phyloP scores from a whole-genome alignment of 2,329 filamentous ascomycete genomes.

The Pseudogymnoascus sp. region DNA sequence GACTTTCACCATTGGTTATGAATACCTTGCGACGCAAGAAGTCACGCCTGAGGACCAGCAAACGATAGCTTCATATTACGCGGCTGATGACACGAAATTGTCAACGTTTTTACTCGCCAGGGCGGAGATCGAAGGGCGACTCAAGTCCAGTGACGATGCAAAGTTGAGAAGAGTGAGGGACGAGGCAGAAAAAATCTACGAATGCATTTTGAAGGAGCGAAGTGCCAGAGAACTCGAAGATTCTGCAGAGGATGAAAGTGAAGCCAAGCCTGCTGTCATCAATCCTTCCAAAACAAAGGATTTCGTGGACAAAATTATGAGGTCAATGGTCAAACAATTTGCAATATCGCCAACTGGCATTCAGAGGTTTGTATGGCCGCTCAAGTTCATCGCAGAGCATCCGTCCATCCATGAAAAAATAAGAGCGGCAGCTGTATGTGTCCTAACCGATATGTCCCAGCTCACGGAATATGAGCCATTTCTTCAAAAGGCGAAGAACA shows the following conservation, averaged over 20 bases:
- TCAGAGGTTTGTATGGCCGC: not conserved
- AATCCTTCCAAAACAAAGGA: not conserved
- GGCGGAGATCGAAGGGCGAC: not conserved
- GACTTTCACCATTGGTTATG: not conserved
- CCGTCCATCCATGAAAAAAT: not conserved
- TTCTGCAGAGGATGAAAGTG: not conserved
- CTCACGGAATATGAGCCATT: not conserved
- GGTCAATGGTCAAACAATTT: not conserved
- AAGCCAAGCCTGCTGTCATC: not conserved
- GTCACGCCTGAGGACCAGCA: not conserved
- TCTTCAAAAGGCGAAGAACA: not conserved
- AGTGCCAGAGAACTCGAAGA: not conserved
- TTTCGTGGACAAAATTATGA: not conserved
- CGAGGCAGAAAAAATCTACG: not conserved
- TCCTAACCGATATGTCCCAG: not conserved
- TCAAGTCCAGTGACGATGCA: not conserved
- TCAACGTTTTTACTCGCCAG: not conserved
- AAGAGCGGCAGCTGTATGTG: not conserved
- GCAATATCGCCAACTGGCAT: not conserved
- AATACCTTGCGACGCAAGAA: not conserved
- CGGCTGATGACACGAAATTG: not conserved
- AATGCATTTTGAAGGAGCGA: not conserved
- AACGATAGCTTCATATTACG: not conserved
- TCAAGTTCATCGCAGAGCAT: not conserved
- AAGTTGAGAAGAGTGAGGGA: not conserved